Conservation (phyloP, 139 green algal genomes). For the Pleodorina starrii region DNA sequence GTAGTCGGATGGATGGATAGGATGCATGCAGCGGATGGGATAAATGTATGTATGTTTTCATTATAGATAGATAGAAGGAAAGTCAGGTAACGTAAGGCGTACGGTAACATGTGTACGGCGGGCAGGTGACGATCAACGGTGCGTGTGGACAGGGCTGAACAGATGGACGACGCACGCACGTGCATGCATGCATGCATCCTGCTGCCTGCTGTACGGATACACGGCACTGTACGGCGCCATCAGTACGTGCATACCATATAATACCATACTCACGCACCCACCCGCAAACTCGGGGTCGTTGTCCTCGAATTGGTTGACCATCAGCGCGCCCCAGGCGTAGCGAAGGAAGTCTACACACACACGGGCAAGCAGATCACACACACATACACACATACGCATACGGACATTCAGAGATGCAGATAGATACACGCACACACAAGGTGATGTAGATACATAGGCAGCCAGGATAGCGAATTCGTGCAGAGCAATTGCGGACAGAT, state of each 20-base stretch:
- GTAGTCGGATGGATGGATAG: neutral
- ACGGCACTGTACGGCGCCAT: neutral
- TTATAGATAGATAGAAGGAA: no score
- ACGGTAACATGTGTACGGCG: neutral
- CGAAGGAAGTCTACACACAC: conserved; percentile 63
- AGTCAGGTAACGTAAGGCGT: neutral
- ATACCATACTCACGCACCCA: neutral
- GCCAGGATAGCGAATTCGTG: no score
- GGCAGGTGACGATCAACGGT: neutral
- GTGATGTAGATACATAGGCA: no score
- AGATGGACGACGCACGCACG: neutral
- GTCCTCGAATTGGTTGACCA: conserved; percentile 76
- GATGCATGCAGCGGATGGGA: neutral
- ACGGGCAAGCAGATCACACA: neutral
- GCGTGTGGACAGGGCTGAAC: neutral
- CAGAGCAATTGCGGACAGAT: neutral
- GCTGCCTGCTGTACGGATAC: neutral
- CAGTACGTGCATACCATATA: neutral
- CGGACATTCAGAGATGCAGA: no score
- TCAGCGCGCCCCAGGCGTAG: conserved; percentile 70
- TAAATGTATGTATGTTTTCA: no score
- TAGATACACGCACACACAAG: no score
- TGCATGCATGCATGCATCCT: neutral
- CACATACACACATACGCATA: neutral
- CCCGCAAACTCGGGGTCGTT: conserved; percentile 35